These are phyloP conservation scores for Mycothermus thermophilus DNA, from an alignment of 495 filamentous ascomycete species.

Conservation along the genomic window DNA sequence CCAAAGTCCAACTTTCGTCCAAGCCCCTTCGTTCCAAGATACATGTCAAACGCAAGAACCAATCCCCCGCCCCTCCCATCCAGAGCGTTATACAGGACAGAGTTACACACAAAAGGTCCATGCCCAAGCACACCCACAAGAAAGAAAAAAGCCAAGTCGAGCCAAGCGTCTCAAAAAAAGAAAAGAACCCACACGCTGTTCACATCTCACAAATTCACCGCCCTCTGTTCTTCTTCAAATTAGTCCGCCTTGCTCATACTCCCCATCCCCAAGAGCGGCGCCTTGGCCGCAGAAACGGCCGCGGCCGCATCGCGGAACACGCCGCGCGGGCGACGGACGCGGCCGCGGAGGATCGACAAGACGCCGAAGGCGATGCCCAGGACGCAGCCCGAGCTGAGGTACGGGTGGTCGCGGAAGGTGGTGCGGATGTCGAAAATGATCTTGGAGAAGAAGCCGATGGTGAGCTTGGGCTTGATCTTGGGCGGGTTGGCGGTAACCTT, in stretches of 20 bases:
- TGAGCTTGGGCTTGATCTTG: slow-evolving; percentile 77
- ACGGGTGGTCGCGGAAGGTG: slow-evolving; percentile 57
- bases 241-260: slow-evolving; percentile 2
- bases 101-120: too few relatives aligned
- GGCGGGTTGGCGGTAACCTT: slow-evolving; percentile 59
- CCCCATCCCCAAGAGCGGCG: background rate
- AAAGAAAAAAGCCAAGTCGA: too few relatives aligned
- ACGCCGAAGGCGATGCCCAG: slow-evolving; percentile 11
- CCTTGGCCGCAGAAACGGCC: slow-evolving; percentile 2
- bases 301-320: slow-evolving; percentile 8
- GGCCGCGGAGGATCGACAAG: slow-evolving; percentile 9
- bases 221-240: too few relatives aligned
- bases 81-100: too few relatives aligned
- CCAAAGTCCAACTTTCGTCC: too few relatives aligned
- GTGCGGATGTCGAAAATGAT: slow-evolving; percentile 63
- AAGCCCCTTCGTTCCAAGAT: too few relatives aligned
- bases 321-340: slow-evolving; percentile 1
- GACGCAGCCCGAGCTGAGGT: slow-evolving; percentile 36
- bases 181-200: too few relatives aligned
- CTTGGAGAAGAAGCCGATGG: slow-evolving; percentile 59
- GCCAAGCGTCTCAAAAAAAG: too few relatives aligned
- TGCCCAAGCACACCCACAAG: too few relatives aligned
- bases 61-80: too few relatives aligned
- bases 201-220: too few relatives aligned
- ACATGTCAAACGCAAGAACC: too few relatives aligned